Conservation (phyloP, 2,329 filamentous ascomycete species). For the Trichophyton simii region DNA sequence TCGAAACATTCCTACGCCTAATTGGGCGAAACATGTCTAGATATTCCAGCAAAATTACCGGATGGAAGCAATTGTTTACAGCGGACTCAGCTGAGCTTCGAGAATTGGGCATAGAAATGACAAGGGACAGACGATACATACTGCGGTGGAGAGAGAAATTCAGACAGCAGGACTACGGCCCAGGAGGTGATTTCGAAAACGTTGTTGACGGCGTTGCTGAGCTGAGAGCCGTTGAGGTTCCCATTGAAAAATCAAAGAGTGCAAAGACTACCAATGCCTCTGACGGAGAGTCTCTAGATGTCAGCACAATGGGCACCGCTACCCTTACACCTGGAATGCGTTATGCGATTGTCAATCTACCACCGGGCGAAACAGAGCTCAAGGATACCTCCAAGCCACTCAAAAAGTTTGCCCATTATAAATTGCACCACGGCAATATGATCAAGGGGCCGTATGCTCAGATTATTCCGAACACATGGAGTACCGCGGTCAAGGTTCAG, state of each 20-base stretch:
- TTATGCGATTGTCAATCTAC: conserved; percentile 49
- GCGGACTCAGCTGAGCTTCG: conserved; percentile 64
- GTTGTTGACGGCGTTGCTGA: conserved; percentile 53
- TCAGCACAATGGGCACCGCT: conserved; percentile 24
- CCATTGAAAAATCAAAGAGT: conserved; percentile 11
- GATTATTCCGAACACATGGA: conserved; percentile 49
- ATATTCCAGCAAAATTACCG: conserved; percentile 74
- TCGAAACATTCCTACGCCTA: conserved; percentile 71
- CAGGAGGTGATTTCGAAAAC: conserved; percentile 67
- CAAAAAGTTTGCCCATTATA: conserved; percentile 50
- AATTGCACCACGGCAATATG: conserved; percentile 52
- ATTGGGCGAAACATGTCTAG: conserved; percentile 78
- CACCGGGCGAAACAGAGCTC: conserved; percentile 44
- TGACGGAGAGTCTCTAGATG: neutral
- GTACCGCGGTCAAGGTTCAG: conserved; percentile 52
- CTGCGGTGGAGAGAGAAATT: conserved; percentile 81
- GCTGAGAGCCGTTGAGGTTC: conserved; percentile 46
- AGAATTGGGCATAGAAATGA: conserved; percentile 74
- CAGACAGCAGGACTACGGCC: conserved; percentile 60
- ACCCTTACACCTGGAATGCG: conserved; percentile 43
- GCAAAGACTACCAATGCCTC: neutral
- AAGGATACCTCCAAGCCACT: conserved; percentile 34
- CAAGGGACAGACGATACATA: conserved; percentile 70
- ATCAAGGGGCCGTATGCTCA: conserved; percentile 66
- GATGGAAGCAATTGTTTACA: conserved; percentile 83